Evolutionary conservation across 2,329 filamentous ascomycete genomes (phyloP), one percentile per base, ranked within the genome.

Genomic region (Trichoderma harzianum): DNA sequence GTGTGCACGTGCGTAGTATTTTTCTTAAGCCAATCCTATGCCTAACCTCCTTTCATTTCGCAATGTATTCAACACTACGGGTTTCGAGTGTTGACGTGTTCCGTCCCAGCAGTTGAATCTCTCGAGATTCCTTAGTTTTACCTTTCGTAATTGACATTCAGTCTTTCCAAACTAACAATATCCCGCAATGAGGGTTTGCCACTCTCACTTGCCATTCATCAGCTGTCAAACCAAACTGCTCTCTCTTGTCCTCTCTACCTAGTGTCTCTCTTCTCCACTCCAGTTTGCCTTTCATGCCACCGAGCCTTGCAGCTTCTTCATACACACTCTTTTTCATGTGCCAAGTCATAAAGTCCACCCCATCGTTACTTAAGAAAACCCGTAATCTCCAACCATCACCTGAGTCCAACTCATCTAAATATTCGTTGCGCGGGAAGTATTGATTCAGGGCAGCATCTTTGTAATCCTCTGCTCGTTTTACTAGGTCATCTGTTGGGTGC

Each of bases 311-410:
- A 21, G 73, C 73, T 26, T 68, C 51, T 43, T 74, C 67, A 26
- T 69, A 73, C 11, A 72, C 57, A 5, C 30, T 30, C 16, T 57
- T 67, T 28, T 57, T 72, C 58, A 74, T n/a, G n/a, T 74, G 73
- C 14, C 51, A 74, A 16, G 69, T 71, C 30, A 24, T 21, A 7
- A 74, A 72, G 24, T 71, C n/a, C 16, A 70, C 53, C 5, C 34
- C 39, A n/a, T 67, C 63, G 8, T 71, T 24, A 32, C 36, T 47
- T 26, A 58, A 26, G 26, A 36, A 70, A 24, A 66, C 69, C 8
- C 47, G 24, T 14, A 57, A 28, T 2, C 8, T 39, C 51, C 32
- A 71, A 12, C 63, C 43, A 4, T 53, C 63, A 12, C 63, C 63
- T 34, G 43, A 34, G 18, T 7, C n/a, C 3, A 65, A 30, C 63